Evolutionary conservation across 1,139 yeast species (phyloP).

Genomic region (Barnettozyma hawaiiensis): DNA sequence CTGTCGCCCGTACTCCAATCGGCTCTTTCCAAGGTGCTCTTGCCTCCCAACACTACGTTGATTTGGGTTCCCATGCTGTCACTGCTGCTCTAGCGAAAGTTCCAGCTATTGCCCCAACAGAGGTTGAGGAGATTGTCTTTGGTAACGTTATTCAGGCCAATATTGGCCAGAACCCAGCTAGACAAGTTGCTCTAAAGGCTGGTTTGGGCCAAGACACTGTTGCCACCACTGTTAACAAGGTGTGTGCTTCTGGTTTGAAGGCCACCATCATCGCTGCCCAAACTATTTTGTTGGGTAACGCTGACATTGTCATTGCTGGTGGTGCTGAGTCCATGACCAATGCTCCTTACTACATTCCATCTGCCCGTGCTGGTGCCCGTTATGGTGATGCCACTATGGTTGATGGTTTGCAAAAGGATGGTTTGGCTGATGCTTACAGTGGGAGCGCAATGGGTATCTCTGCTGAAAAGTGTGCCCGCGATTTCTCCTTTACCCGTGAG

Average conservation of each 20-base stretch:
- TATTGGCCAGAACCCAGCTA: slow-evolving; percentile 96
- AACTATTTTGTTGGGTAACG: slow-evolving; percentile 79
- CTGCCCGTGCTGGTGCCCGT: slow-evolving; percentile 82
- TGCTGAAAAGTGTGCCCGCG: slow-evolving; percentile 91
- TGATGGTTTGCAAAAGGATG: slow-evolving; percentile 90
- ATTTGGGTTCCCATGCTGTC: slow-evolving; percentile 89
- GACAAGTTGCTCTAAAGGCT: slow-evolving; percentile 92
- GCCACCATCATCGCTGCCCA: slow-evolving; percentile 88
- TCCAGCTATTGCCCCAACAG: slow-evolving; percentile 70
- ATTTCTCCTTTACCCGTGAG: slow-evolving; percentile 57
- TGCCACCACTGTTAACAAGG: slow-evolving; percentile 91
- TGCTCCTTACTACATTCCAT: slow-evolving; percentile 87
- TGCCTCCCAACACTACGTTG: slow-evolving; percentile 68
- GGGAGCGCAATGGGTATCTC: slow-evolving; percentile 90
- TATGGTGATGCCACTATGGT: slow-evolving; percentile 75
- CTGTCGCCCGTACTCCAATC: slow-evolving; percentile 91
- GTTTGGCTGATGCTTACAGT: slow-evolving; percentile 85
- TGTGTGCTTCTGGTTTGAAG: slow-evolving; percentile 96
- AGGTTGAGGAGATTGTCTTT: slow-evolving; percentile 84
- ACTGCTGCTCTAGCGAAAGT: slow-evolving; percentile 80
- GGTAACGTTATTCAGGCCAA: slow-evolving; percentile 94
- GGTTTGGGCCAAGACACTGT: slow-evolving; percentile 75
- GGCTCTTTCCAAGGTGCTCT: slow-evolving; percentile 89
- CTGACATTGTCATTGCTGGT: slow-evolving; percentile 92
- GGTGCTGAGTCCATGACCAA: slow-evolving; percentile 98